Evolutionary conservation across 2,329 filamentous ascomycete genomes (phyloP).

Genomic region (Graphilbum fragrans): DNA sequence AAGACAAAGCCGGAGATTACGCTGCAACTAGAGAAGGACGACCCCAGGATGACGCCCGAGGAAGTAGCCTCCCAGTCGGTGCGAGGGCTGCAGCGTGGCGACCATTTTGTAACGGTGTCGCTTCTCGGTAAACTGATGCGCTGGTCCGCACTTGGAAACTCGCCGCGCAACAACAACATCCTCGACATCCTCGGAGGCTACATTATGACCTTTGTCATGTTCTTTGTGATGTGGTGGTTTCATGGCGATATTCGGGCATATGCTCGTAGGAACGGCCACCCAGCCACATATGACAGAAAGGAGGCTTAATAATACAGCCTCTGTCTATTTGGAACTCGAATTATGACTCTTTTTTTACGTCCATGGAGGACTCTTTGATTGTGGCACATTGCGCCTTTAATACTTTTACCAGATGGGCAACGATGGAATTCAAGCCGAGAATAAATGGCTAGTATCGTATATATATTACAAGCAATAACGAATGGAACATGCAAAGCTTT

Average conservation of each 20-base stretch:
- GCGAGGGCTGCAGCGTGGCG: constrained; percentile 62
- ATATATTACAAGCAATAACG: no score
- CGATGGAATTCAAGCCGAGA: no score
- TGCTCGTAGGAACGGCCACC: constrained; percentile 46
- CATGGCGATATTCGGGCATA: constrained; percentile 45
- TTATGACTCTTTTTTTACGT: no score
- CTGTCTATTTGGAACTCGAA: no score
- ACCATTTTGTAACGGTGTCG: constrained; percentile 68
- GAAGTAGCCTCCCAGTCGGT: constrained; percentile 63
- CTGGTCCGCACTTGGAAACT: constrained; percentile 42
- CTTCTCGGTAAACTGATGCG: constrained; percentile 63
- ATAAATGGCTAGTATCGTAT: no score
- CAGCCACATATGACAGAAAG: constrained; percentile 29
- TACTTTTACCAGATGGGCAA: no score
- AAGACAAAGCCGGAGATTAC: constrained; percentile 70
- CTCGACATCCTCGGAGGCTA: constrained; percentile 45
- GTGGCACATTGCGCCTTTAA: no score
- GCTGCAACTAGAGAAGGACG: constrained; percentile 65
- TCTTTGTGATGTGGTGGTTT: constrained; percentile 44
- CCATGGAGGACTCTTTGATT: no score
- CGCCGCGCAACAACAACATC: constrained; percentile 45
- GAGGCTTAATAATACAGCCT: background rate
- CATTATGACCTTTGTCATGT: constrained; percentile 41
- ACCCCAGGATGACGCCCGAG: constrained; percentile 67
- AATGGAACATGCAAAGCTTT: no score